A percentile compares a stretch with the other conserved stretches of the same genome.
Conservation (phyloP, 2,329 filamentous ascomycete species). For the Bisporella sp. region DNA sequence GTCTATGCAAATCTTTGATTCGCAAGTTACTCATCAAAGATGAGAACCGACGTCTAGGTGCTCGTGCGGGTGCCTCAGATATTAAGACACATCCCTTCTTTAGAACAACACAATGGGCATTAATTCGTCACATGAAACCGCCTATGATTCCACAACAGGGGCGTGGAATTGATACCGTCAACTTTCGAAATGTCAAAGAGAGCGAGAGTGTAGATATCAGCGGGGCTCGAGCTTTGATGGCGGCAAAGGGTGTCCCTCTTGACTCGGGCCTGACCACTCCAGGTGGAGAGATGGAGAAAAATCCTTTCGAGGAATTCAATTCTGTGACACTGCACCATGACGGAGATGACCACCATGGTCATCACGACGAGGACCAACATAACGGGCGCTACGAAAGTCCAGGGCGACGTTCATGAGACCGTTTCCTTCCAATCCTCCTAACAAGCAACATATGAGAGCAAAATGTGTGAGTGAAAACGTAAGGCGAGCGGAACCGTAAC, state of each 20-base stretch:
- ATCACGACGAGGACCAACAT: slow-evolving; percentile 23
- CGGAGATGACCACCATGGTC: slow-evolving; percentile 58
- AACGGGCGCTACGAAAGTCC: slow-evolving; percentile 23
- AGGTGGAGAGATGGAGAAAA: slow-evolving; percentile 66
- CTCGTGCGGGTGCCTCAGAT: slow-evolving; percentile 90
- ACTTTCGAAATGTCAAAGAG: slow-evolving; percentile 97
- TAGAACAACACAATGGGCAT: slow-evolving; percentile 89
- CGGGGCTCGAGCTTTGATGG: slow-evolving; percentile 39
- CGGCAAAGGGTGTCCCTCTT: slow-evolving; percentile 72
- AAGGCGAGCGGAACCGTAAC: no score
- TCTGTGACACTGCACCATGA: slow-evolving; percentile 96
- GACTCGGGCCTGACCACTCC: slow-evolving; percentile 83
- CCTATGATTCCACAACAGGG: slow-evolving; percentile 92
- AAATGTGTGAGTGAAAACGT: no score
- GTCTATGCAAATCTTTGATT: slow-evolving; percentile 93
- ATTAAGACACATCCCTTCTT: slow-evolving; percentile 97
- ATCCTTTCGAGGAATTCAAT: slow-evolving; percentile 99
- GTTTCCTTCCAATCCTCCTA: no score
- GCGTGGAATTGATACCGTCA: slow-evolving; percentile 85
- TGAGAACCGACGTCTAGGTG: slow-evolving; percentile 86
- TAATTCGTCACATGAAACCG: slow-evolving; percentile 95
- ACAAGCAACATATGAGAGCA: no score
- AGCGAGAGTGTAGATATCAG: slow-evolving; percentile 88
- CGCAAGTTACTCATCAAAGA: slow-evolving; percentile 97
- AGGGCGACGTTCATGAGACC: not conserved